Evolutionary conservation across 2,329 filamentous ascomycete species (phyloP).

Genomic region (Pseudogymnoascus sp.): DNA sequence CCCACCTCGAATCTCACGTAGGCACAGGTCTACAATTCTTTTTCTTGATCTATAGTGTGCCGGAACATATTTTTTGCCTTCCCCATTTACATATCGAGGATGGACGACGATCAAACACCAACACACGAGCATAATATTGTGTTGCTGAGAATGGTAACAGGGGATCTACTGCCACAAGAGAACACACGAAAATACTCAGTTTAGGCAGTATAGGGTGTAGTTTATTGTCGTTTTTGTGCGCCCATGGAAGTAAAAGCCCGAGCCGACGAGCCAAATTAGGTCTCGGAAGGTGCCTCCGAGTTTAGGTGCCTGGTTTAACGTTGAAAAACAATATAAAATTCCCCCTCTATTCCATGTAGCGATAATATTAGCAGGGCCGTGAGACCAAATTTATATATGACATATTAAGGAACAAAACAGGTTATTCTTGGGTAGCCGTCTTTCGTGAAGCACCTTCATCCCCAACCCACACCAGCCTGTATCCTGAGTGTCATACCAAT

Average conservation of each 20-base stretch:
- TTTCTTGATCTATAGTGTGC: not conserved
- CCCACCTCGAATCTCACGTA: too few relatives aligned
- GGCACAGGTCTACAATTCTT: not conserved
- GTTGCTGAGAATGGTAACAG: not conserved
- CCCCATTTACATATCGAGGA: not conserved
- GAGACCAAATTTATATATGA: not conserved
- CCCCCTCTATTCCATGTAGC: not conserved
- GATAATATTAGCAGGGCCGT: not conserved
- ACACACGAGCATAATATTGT: not conserved
- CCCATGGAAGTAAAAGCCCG: not conserved
- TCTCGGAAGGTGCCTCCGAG: not conserved
- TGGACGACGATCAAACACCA: not conserved
- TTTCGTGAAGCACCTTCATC: not conserved
- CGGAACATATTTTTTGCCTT: not conserved
- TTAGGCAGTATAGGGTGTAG: not conserved
- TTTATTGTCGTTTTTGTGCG: not conserved
- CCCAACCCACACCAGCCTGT: too few relatives aligned
- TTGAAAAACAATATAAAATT: not conserved
- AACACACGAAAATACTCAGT: not conserved
- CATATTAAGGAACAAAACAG: not conserved
- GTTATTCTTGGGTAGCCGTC: not conserved
- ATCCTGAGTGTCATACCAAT: not conserved
- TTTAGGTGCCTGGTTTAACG: not conserved
- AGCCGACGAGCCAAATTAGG: not conserved
- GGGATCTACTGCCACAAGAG: not conserved